Evolutionary conservation across 192 early-diverging fungal species (phyloP), one percentile per base, ranked within the genome.

Genomic region (Kickxella alabastrina): DNA sequence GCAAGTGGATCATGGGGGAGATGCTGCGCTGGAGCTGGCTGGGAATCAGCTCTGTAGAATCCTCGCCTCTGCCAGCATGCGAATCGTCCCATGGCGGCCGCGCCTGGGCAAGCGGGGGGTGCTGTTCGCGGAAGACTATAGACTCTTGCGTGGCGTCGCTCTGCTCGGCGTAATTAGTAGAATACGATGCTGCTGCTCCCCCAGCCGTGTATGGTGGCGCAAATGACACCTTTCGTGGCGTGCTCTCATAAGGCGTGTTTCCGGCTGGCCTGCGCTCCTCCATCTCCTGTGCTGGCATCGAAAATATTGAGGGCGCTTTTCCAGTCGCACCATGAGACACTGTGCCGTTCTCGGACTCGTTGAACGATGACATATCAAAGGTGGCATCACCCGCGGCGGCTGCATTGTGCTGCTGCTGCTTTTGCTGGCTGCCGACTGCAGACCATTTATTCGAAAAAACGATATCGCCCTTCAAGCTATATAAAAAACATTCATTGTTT

Each of bases 391-490:
- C 65, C 0, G 31, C 39, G 1, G 52, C 18, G 23, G 22, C 43
- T 26, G n/a, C n/a, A n/a, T n/a, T n/a, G n/a, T n/a, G n/a, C n/a
- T n/a, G n/a, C n/a, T n/a, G n/a, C n/a, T n/a, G n/a, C n/a, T n/a
- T n/a, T n/a, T n/a, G 34, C 38, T 53, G 42, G 21, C 42, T 40
- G 41, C 57, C 65, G 10, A 69, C 43, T 46, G 66, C 55, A 19
- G 63, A 57, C 70, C 70, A 73, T 6, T 55, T 42, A 17, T 41
- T 54, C 6, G 57, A 57, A 37, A 73, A 49, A 14, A 66, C 58
- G 9, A 73, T 54, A 40, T 59, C 59, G 17, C 59, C 70, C 26
- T 57, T 65, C 7, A 73, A 22, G 13, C 69, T 73, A 73, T 13
- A 12, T 36, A n/a, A 18, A 26, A 27, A 13, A 26, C 23, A 13